Base-by-base conservation (phyloP, 164 flowering plant species). In the Nelumbo lutea region DNA sequence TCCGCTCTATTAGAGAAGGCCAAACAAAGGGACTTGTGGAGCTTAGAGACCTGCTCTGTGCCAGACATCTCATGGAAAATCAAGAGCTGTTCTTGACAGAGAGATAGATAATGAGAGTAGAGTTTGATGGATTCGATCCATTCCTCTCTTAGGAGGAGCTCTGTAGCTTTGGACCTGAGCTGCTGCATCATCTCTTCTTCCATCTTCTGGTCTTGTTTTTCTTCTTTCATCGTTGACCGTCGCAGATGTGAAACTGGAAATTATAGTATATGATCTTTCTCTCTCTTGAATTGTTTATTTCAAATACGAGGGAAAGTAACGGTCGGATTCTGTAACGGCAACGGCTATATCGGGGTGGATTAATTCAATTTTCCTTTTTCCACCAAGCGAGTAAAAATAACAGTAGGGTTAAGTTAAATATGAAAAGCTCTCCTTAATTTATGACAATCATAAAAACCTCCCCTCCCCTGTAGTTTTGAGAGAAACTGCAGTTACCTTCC, bases 131-230 rank as follows among this genome's bases (percentile, higher is more conserved):
- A 83, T 41, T 84, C 81, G 9, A 64, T 66, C 88, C 88, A 95
- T 70, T 95, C 93, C 81, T 91, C 97, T 77, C 89, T 73, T 42
- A 95, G 78, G 51, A 92, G 86, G 58, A 89, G 85, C 79, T 95
- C 97, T 1, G 88, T 85, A 60, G 97, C 96, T 82, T 84, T 95
- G 69, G 86, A 84, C 78, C 98, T 81, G 57, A 95, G 94, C 66
- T 80, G 80, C 53, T 95, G 96, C 81, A 95, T 60, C 62, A 60
- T 64, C 70, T 78, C 86, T 55, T 82, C 79, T 61, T 70, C 79
- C 71, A 68, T 77, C 42, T 67, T 65, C 45, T 44, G 45, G 9
- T 62, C 64, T 5, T 56, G 62, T 58, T 59, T 59, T 27, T 62
- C 47, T 51, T 27, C 64, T 59, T 45, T 67, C 65, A 44, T 65